Percentiles rank a stretch among this genome's conserved stretches.
phyloP scores from a whole-genome alignment of 345 rosid species.

The Lagerstroemia speciosa region DNA sequence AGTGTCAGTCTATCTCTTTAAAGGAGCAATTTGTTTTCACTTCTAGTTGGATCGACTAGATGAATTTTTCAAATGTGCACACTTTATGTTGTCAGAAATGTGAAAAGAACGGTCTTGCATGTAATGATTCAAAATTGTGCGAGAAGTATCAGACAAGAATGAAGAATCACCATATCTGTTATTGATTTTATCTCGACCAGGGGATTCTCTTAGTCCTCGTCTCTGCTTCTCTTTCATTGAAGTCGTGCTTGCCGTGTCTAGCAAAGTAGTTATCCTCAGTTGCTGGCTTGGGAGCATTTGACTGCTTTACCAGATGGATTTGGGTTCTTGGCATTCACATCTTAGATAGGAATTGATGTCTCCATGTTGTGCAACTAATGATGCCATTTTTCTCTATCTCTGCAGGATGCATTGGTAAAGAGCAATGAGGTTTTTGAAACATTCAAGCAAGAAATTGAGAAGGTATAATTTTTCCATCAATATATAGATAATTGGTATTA shows the following conservation, averaged over 20 bases:
- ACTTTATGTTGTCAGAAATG: neutral
- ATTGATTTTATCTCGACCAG: neutral
- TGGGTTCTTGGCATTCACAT: neutral
- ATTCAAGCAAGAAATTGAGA: conserved; percentile 88
- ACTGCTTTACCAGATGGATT: neutral
- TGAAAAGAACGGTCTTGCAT: neutral
- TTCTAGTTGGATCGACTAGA: neutral
- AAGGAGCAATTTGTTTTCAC: neutral
- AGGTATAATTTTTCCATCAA: conserved; percentile 29
- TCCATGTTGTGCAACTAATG: neutral
- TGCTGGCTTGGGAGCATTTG: neutral
- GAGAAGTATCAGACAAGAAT: neutral
- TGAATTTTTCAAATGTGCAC: neutral
- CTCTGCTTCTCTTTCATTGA: too few species aligned
- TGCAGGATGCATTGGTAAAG: conserved; percentile 87
- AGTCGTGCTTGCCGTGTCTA: neutral
- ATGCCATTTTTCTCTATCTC: neutral
- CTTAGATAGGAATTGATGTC: neutral
- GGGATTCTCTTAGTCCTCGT: neutral
- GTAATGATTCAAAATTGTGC: neutral
- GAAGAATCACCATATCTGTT: neutral
- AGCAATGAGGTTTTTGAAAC: conserved; percentile 94
- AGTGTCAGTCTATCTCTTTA: neutral
- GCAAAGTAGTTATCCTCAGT: neutral
- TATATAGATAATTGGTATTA: neutral